A percentile compares a stretch with the other conserved stretches of the same genome.
These are phyloP conservation scores for Coemansia furcata DNA, from an alignment of 192 early-diverging fungal species.

Conservation along the genomic window DNA sequence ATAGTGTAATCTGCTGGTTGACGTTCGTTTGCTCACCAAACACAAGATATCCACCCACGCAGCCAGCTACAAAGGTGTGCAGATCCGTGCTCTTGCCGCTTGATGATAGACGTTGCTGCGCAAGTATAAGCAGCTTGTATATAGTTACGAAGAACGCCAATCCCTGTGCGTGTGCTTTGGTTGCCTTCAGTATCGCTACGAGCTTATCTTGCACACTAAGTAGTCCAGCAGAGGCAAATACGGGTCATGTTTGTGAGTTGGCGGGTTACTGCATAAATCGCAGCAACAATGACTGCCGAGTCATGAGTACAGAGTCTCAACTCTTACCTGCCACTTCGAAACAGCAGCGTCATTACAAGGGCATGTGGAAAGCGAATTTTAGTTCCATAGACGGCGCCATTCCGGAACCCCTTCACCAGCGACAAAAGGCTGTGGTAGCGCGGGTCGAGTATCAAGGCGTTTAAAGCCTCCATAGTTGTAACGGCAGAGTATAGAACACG, in stretches of 20 bases:
- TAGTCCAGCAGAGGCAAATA: background rate
- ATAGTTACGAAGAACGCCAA: constrained; percentile 89
- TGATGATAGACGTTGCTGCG: constrained; percentile 63
- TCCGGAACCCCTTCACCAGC: constrained; percentile 89
- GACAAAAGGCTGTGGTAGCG: constrained; percentile 76
- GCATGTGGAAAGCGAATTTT: constrained; percentile 98
- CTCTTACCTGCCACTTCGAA: constrained; percentile 77
- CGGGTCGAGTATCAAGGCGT: constrained; percentile 61
- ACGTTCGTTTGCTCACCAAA: constrained; percentile 95
- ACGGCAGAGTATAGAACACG: background rate
- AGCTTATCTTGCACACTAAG: constrained; percentile 75
- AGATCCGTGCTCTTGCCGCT: constrained; percentile 70
- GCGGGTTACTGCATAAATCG: background rate
- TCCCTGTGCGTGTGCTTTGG: constrained; percentile 85
- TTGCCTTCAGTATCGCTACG: constrained; percentile 75
- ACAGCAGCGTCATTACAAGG: constrained; percentile 93
- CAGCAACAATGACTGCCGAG: background rate
- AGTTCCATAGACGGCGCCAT: constrained; percentile 94
- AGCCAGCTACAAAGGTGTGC: constrained; percentile 88
- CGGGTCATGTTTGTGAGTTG: constrained; percentile 2
- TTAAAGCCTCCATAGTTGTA: constrained; percentile 22
- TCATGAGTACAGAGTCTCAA: background rate
- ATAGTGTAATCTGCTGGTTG: constrained; percentile 96
- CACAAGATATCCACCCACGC: constrained; percentile 88
- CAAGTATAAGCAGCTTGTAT: constrained; percentile 88